Conservation (phyloP, 2,329 filamentous ascomycete genomes). For the Spiromastix sp. region DNA sequence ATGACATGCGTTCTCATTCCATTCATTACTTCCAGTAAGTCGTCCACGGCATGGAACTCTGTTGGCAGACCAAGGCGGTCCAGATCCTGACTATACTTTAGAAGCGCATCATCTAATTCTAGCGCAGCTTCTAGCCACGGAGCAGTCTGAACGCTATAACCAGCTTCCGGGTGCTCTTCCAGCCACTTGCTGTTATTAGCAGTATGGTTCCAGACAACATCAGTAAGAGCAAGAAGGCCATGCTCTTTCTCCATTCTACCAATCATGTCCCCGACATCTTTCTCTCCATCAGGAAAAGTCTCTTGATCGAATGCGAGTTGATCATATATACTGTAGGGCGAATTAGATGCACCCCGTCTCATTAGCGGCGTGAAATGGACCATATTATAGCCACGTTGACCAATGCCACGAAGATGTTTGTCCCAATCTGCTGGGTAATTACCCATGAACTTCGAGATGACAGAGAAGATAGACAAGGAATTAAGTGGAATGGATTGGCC, state of each 20-base stretch:
- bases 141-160: constrained; percentile 87
- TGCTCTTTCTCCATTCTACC: constrained; percentile 74
- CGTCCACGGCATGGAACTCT: constrained; percentile 57
- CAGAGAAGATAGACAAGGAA: constrained; percentile 81
- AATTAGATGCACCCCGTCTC: constrained; percentile 80
- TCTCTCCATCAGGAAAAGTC: constrained; percentile 75
- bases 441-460: constrained; percentile 97
- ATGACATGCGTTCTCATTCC: constrained; percentile 74
- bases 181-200: constrained; percentile 94
- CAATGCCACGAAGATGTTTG: constrained; percentile 76
- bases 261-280: constrained; percentile 68
- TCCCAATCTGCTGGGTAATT: constrained; percentile 85
- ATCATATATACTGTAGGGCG: constrained; percentile 92
- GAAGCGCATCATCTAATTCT: constrained; percentile 66
- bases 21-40: constrained; percentile 73
- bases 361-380: constrained; percentile 95
- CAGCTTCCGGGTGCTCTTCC: constrained; percentile 84
- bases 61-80: constrained; percentile 62
- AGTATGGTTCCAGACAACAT: constrained; percentile 97
- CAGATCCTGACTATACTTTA: constrained; percentile 54
- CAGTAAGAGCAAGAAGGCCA: constrained; percentile 77
- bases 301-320: constrained; percentile 76
- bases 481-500: constrained; percentile 68
- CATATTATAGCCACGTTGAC: constrained; percentile 94
- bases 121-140: constrained; percentile 59